A percentile compares a stretch with the other conserved stretches of the same genome.
Conservation (phyloP, 192 early-diverging fungal species). For the Allomyces macrogynus region DNA sequence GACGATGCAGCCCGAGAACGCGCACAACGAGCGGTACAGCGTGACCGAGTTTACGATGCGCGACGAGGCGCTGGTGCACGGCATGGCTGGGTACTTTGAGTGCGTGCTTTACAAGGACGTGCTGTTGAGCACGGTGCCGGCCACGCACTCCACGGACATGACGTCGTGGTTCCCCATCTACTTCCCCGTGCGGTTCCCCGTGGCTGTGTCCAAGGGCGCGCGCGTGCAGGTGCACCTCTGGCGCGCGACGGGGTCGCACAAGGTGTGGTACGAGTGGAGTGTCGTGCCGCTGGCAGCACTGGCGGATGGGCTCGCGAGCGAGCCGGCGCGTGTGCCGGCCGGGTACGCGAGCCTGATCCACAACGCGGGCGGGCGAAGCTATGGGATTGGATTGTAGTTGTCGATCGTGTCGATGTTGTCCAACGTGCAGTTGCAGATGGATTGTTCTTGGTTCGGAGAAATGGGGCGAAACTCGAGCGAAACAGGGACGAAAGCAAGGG, state of each 20-base stretch:
- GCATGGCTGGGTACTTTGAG: slow-evolving; percentile 94
- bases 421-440: too few species aligned
- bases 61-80: slow-evolving; percentile 54
- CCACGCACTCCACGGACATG: slow-evolving; percentile 78
- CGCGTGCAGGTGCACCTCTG: slow-evolving; percentile 59
- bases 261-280: slow-evolving; percentile 97
- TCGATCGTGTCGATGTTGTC: too few species aligned
- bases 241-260: slow-evolving; percentile 48
- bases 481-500: too few species aligned
- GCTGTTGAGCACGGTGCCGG: slow-evolving; percentile 55
- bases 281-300: slow-evolving; percentile 16
- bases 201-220: slow-evolving; percentile 39
- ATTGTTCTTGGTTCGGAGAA: too few species aligned
- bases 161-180: slow-evolving; percentile 97
- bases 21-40: slow-evolving; percentile 50
- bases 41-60: slow-evolving; percentile 29
- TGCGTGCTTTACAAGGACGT: slow-evolving; percentile 70
- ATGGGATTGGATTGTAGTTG: slow-evolving; percentile 51
- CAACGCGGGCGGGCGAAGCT: slow-evolving; percentile 47
- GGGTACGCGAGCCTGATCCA: slow-evolving; percentile 26
- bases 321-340: slow-evolving; percentile 4
- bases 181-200: slow-evolving; percentile 62
- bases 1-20: slow-evolving; percentile 15
- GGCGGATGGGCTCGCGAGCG: slow-evolving; percentile 1
- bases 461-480: too few species aligned